phyloP scores from a whole-genome alignment of 768 basidiomycete species.

The Termitomyces sp. region DNA sequence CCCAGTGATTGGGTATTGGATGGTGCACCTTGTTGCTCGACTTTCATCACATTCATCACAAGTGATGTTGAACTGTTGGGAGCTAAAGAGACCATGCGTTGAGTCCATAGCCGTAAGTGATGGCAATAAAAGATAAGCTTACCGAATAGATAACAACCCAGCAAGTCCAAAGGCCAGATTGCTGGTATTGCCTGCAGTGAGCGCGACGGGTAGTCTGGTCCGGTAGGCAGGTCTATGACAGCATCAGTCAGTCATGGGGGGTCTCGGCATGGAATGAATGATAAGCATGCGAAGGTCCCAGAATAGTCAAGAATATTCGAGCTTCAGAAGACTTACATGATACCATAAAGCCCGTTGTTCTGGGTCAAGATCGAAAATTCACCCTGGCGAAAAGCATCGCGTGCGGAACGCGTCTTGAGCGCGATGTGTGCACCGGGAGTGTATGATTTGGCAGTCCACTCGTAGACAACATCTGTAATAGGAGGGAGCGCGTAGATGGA shows the following conservation, averaged over 20 bases:
- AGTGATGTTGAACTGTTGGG: conserved; percentile 12
- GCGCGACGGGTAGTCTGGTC: conserved; percentile 1
- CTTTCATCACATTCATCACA: conserved; percentile 7
- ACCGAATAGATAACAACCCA: conserved; percentile 1
- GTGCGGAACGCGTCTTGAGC: neutral
- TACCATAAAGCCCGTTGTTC: conserved; percentile 5
- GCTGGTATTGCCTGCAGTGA: conserved; percentile 7
- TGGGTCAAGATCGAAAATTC: conserved; percentile 11
- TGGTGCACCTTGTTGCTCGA: conserved; percentile 1
- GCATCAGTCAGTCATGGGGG: neutral
- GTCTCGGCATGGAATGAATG: neutral
- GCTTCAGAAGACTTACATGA: conserved; percentile 5
- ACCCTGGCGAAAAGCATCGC: conserved; percentile 1
- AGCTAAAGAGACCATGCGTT: neutral
- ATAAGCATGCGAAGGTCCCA: neutral
- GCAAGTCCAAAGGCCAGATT: conserved; percentile 2
- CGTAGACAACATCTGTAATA: conserved; percentile 5
- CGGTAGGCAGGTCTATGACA: conserved; percentile 3
- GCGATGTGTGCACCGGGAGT: conserved; percentile 4
- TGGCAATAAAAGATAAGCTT: neutral
- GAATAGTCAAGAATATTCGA: neutral
- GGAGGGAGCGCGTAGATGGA: conserved; percentile 10
- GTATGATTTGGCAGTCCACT: conserved; percentile 7
- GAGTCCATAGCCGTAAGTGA: neutral
- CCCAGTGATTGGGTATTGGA: conserved; percentile 8